Conservation (phyloP, 2,329 filamentous ascomycete genomes). For the Penicillium oxalicum region DNA sequence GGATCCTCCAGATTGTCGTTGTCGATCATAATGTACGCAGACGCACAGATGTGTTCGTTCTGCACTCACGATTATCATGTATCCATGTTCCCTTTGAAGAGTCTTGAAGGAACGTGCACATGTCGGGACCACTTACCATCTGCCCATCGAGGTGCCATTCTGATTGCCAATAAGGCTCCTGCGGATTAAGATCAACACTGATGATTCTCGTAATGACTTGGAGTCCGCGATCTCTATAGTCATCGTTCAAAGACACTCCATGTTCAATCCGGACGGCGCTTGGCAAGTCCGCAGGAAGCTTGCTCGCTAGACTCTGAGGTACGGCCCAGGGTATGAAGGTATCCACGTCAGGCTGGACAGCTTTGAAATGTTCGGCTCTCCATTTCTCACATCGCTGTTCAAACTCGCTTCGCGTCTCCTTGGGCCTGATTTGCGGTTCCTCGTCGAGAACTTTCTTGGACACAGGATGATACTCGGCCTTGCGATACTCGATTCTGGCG, state of each 20-base stretch:
- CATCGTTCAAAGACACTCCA: slow-evolving; percentile 25
- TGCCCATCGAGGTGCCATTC: slow-evolving; percentile 46
- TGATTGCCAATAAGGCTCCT: slow-evolving; percentile 49
- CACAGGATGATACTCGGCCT: slow-evolving; percentile 25
- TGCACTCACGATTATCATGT: slow-evolving; percentile 7
- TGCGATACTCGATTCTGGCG: slow-evolving; percentile 26
- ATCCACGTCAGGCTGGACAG: slow-evolving; percentile 25
- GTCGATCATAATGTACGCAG: slow-evolving; percentile 58
- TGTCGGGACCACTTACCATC: slow-evolving; percentile 22
- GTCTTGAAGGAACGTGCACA: too few relatives aligned
- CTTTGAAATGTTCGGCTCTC: slow-evolving; percentile 18
- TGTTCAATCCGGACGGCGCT: slow-evolving; percentile 23
- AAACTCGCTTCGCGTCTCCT: slow-evolving; percentile 21
- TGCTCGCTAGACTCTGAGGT: slow-evolving; percentile 23
- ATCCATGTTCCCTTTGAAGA: too few relatives aligned
- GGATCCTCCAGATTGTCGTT: slow-evolving; percentile 54
- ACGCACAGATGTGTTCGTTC: slow-evolving; percentile 61
- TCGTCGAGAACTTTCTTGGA: slow-evolving; percentile 13
- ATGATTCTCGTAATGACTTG: slow-evolving; percentile 61
- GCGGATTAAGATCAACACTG: slow-evolving; percentile 54
- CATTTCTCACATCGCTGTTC: slow-evolving; percentile 21
- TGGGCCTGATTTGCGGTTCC: slow-evolving; percentile 10
- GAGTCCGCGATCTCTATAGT: slow-evolving; percentile 43
- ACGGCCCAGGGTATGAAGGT: slow-evolving; percentile 29
- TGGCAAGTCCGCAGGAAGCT: slow-evolving; percentile 22